Conservation (phyloP, 331 rosid species). For the Malus hybrid region DNA sequence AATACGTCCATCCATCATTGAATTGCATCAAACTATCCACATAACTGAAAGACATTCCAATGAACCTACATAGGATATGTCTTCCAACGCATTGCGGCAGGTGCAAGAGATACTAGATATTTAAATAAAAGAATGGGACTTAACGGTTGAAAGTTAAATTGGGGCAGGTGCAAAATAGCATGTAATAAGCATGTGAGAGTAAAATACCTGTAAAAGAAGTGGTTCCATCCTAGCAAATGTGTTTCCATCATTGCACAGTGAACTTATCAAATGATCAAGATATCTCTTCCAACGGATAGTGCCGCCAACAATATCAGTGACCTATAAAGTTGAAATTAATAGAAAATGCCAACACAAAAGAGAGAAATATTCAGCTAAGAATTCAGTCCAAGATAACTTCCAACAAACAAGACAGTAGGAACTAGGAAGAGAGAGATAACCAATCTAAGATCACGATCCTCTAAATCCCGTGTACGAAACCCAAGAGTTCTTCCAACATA, state of each 20-base stretch:
- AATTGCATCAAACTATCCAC: not conserved
- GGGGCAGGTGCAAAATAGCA: not conserved
- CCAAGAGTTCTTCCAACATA: slow-evolving; percentile 85
- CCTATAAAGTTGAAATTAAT: slow-evolving; percentile 33
- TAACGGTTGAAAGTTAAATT: not conserved
- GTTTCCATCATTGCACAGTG: slow-evolving; percentile 54
- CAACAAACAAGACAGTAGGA: slow-evolving; percentile 3
- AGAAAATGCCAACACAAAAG: not conserved
- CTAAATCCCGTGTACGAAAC: slow-evolving; percentile 66
- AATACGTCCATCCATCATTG: not conserved
- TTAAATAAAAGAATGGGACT: not conserved
- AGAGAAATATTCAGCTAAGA: not conserved
- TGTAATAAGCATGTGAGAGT: slow-evolving; percentile 1
- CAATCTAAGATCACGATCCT: slow-evolving; percentile 78
- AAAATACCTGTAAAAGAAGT: slow-evolving; percentile 72
- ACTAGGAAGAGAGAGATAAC: slow-evolving; percentile 29
- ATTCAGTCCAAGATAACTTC: not conserved
- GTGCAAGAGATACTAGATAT: not conserved
- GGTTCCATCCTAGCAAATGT: slow-evolving; percentile 63
- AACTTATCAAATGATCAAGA: slow-evolving; percentile 75
- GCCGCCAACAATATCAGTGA: slow-evolving; percentile 80
- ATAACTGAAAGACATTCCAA: not conserved
- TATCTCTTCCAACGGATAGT: slow-evolving; percentile 91
- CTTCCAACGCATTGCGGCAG: not conserved
- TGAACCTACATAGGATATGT: not conserved